Base-by-base conservation (phyloP, 352 stramenopile genomes). In the Phytophthora citrophthora region DNA sequence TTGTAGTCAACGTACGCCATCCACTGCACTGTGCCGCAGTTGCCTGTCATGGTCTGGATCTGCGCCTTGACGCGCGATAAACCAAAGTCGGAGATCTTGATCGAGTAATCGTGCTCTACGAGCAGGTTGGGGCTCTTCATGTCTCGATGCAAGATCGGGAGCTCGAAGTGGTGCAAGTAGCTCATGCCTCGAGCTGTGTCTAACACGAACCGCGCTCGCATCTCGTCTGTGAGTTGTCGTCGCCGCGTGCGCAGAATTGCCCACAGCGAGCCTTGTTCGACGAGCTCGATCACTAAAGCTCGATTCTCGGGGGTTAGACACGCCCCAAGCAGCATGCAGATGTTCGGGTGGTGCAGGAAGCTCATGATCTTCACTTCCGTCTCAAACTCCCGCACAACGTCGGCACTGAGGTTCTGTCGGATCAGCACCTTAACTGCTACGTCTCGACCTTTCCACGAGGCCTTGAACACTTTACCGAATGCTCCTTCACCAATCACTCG, bases 271-370 rank as follows among this genome's bases (percentile, higher is more conserved):
- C 96, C 96, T 39, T 96, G 88, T 29, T 90, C 83, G 13, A 97
- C 86, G 5, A 98, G 81, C 68, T 99, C 96, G 5, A 97, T 97
- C n/a, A 99, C 83, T 12, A 99, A 95, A n/a, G 94, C 94, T 32
- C 96, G 85, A 70, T 94, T 97, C 16, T 88, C 85, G 11, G 95
- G 91, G 48, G 94, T 72, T 26, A 98, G 77, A 76, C 95, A 99
- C 44, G 96, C 96, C 26, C 96, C 96, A 38, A 99, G 92, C 58
- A 98, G 93, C 31, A 97, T 86, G 68, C 97, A 98, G 56, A 99
- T 97, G 78, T 99, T 99, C 5, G 97, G 96, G 81, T 99, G 97
- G 48, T 88, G 70, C 55, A 99, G 85, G 38, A 88, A 80, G 55
- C 86, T 92, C 86, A 93, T 93, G 66, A 95, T 95, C 68, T 90